These are phyloP conservation scores for Stagonosporopsis rhizophila DNA, from an alignment of 2,329 filamentous ascomycete species.

Conservation along the genomic window DNA sequence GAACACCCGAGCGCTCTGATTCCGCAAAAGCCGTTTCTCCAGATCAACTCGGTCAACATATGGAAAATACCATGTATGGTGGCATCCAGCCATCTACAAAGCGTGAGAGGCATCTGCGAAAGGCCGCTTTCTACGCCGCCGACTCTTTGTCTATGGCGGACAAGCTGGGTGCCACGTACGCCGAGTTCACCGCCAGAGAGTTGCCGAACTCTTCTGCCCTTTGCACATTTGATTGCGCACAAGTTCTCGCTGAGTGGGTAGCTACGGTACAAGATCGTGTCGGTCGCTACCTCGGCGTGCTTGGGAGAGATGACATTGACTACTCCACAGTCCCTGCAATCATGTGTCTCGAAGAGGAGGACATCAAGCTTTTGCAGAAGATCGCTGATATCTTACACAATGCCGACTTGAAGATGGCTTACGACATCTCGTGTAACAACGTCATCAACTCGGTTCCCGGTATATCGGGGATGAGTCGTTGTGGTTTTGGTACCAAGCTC, in stretches of 20 bases:
- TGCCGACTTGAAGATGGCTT: slow-evolving; percentile 80
- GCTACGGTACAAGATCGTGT: slow-evolving; percentile 92
- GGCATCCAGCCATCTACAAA: slow-evolving; percentile 62
- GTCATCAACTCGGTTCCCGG: slow-evolving; percentile 57
- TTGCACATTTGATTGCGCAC: slow-evolving; percentile 92
- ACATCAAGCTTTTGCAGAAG: slow-evolving; percentile 83
- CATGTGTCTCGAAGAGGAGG: slow-evolving; percentile 91
- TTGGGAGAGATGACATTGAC: slow-evolving; percentile 84
- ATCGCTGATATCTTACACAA: slow-evolving; percentile 79
- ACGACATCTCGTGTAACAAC: slow-evolving; percentile 56
- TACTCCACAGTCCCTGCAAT: slow-evolving; percentile 81
- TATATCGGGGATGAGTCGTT: slow-evolving; percentile 63
- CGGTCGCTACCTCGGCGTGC: slow-evolving; percentile 84
- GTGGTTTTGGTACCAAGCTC: slow-evolving; percentile 84
- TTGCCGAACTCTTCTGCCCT: slow-evolving; percentile 89
- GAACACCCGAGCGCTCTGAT: slow-evolving; percentile 59
- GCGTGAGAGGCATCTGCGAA: slow-evolving; percentile 85
- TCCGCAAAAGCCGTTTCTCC: slow-evolving; percentile 35
- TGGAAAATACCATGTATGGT: slow-evolving; percentile 40
- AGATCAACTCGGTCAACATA: slow-evolving; percentile 28
- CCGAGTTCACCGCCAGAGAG: slow-evolving; percentile 82
- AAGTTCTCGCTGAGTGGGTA: slow-evolving; percentile 93
- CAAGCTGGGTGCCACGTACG: slow-evolving; percentile 83
- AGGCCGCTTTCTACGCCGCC: slow-evolving; percentile 93
- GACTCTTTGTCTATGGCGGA: slow-evolving; percentile 90